Base-by-base conservation (phyloP, 2,329 filamentous ascomycete genomes). In the Aspergillus aculeatus region DNA sequence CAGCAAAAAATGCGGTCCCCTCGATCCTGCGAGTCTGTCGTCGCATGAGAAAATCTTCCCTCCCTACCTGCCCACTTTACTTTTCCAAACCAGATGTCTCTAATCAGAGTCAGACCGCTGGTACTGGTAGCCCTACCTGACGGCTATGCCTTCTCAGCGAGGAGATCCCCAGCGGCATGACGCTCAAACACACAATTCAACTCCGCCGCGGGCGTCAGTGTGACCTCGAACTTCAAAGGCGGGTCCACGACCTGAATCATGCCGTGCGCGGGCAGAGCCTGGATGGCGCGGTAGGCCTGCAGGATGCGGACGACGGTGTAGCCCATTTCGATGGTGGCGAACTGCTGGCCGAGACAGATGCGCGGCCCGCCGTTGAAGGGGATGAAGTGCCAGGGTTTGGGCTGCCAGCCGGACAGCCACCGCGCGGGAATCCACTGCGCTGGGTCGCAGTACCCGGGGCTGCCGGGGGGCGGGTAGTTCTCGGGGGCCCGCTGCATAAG, bases 291-390 rank as follows among this genome's bases (percentile, higher is more conserved):
- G 65, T 74, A 80, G 51, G 72, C 69, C 65, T 80, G 77, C 64
- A 80, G 61, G 44, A 81, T 74, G 29, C 78, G 65, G 44, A 77
- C 73, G 19, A 80, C 66, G 0, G 77, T 79, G 57, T 80, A 86
- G 0, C 79, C 81, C 81, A 85, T 85, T 72, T 86, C 83, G 2
- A 83, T 81, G 70, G 82, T 79, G 3, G 84, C 84, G 72, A 86
- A 86, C 61, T 85, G 83, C 72, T 86, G 83, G 1, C 83, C 83
- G 35, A 86, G 81, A 62, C 84, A 86, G 52, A 84, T 82, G 11
- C 81, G 70, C 2, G 82, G 81, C 0, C 81, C 82, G 2, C 81
- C 81, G 56, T 83, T 82, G 59, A 84, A 84, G 0, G 82, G 82
- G 49, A 83, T 79, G 58, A 82, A 84, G n/a, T 81, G 77, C 80